Evolutionary conservation across 805 yeast species (phyloP), one percentile per base, ranked within the genome.

Genomic region (Zygotorulaspora chibaensis): DNA sequence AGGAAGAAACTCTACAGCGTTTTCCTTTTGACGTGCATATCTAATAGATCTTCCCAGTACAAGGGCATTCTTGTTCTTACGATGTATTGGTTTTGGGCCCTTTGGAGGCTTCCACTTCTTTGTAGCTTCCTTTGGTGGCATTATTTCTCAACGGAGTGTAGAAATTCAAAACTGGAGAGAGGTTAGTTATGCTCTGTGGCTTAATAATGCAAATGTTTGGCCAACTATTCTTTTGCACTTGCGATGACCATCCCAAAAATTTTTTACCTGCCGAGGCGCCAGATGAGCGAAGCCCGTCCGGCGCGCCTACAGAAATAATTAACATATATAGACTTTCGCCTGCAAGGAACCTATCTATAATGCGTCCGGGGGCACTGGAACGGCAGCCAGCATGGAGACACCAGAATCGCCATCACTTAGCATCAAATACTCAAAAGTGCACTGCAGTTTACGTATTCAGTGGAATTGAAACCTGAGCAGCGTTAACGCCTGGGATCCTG

Each of bases 51-150:
- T 77, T 45, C 98, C 98, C 41, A 90, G 71, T 5, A 96, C 98
- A 50, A 87, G 81, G 4, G 80, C 71, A 60, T 89, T 89, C 57
- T 87, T 85, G 65, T 87, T 87, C 69, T 83, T 86, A 53, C 87
- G 87, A 2, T 77, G 88, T 11, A 84, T 80, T 12, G 96, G 95
- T 62, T 89, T 88, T 28, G 97, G 97, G 17, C 96, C 96, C 69
- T 84, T 83, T 53, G 96, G 96, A 8, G 86, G 80, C 70, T 83
- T 85, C 88, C 88, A 86, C 60, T 84, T 85, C 75, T 82, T 84
- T 43, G 77, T 73, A 40, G 73, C 72, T 43, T 68, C 70, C 50
- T 72, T 69, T 43, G 66, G 71, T 47, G 77, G 79, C 62, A 66
- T 66, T 3, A 23, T 31, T 36, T n/a, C 8, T 26, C 12, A 10